phyloP scores from a whole-genome alignment of 1,284 basidiomycete genomes.

The Heterobasidion irregulare region DNA sequence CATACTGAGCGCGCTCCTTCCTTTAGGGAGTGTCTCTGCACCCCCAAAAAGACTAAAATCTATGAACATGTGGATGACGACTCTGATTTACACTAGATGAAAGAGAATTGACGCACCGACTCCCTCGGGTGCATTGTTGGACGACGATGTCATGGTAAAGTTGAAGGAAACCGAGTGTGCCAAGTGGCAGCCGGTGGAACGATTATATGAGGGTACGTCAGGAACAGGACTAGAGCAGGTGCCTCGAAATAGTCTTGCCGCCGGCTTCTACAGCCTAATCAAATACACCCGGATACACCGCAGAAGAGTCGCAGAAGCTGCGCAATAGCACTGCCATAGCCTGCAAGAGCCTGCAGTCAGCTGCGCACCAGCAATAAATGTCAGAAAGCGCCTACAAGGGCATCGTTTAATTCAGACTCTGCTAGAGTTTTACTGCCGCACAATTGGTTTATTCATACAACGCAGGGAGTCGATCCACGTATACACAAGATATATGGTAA shows the following conservation, averaged over 20 bases:
- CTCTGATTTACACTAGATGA: not conserved
- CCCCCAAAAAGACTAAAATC: constrained; percentile 75
- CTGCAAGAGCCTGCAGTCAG: too few relatives aligned
- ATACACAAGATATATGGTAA: too few relatives aligned
- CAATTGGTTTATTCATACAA: too few relatives aligned
- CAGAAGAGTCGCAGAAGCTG: too few relatives aligned
- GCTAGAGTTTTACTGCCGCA: too few relatives aligned
- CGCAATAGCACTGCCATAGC: too few relatives aligned
- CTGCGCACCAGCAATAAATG: too few relatives aligned
- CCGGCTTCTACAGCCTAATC: not conserved
- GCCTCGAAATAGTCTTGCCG: not conserved
- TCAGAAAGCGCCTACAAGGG: too few relatives aligned
- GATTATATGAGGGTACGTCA: not conserved
- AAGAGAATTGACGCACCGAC: constrained; percentile 2
- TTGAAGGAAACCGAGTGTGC: not conserved
- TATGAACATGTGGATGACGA: constrained; percentile 15
- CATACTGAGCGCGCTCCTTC: constrained; percentile 25
- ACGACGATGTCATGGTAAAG: constrained; percentile 8
- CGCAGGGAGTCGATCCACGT: too few relatives aligned
- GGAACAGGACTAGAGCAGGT: too few relatives aligned
- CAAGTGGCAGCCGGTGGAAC: not conserved
- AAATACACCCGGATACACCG: too few relatives aligned
- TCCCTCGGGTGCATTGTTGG: constrained; percentile 10
- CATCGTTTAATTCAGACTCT: too few relatives aligned
- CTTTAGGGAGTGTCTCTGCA: constrained; percentile 63